Evolutionary conservation across 257 asterid genomes (phyloP).

Genomic region (Primulina huaijiensis): DNA sequence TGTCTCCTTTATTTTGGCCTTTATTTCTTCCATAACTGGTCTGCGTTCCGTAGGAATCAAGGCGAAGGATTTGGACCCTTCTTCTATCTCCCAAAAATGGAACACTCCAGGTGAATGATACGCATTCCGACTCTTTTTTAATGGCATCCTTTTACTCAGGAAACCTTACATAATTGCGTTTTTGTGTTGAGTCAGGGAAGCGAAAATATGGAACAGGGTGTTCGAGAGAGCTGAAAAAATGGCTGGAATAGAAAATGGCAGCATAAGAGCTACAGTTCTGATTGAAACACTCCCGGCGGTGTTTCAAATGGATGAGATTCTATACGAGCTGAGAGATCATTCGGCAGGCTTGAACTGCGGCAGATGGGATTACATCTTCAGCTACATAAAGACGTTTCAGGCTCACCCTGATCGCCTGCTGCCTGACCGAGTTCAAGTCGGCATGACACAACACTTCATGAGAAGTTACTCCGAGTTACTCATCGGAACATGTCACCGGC

Average conservation of each 20-base stretch:
- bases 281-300: slow-evolving; percentile 96
- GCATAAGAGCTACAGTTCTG: slow-evolving; percentile 90
- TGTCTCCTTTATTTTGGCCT: slow-evolving; percentile 91
- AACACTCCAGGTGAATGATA: slow-evolving; percentile 58
- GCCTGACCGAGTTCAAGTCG: slow-evolving; percentile 87
- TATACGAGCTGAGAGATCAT: slow-evolving; percentile 77
- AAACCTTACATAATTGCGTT: not conserved
- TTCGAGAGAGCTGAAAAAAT: slow-evolving; percentile 67
- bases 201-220: slow-evolving; percentile 82
- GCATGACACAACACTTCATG: slow-evolving; percentile 95
- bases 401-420: slow-evolving; percentile 77
- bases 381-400: slow-evolving; percentile 92
- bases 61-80: slow-evolving; percentile 90
- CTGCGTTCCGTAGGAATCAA: slow-evolving; percentile 54
- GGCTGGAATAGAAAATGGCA: slow-evolving; percentile 74
- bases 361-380: slow-evolving; percentile 95
- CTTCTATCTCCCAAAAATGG: slow-evolving; percentile 96
- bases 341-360: slow-evolving; percentile 90
- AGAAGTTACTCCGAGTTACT: slow-evolving; percentile 79
- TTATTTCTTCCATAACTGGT: slow-evolving; percentile 74
- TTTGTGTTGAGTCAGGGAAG: slow-evolving; percentile 57
- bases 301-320: slow-evolving; percentile 91
- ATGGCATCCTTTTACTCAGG: not conserved
- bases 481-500: slow-evolving; percentile 79
- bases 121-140: no score